Conservation (phyloP, 345 rosid species). For the Brassica cretica region DNA sequence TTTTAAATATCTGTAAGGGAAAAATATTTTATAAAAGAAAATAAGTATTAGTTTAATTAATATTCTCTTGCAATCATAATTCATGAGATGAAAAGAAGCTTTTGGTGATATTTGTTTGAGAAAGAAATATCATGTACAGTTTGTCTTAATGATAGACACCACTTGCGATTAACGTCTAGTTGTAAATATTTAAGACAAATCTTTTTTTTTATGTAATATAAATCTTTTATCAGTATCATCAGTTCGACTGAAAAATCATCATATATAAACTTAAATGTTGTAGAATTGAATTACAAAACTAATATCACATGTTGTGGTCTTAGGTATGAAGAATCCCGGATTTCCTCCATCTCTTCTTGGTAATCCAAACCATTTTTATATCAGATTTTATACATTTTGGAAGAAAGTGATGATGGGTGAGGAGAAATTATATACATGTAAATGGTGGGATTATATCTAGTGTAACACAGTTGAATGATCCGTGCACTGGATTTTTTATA, state of each 20-base stretch:
- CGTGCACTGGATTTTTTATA: not conserved
- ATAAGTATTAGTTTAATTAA: not conserved
- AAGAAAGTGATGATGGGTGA: not conserved
- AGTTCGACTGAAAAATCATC: not conserved
- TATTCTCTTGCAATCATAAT: conserved; percentile 27
- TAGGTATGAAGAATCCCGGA: not conserved
- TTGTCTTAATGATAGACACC: not conserved
- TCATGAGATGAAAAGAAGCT: conserved; percentile 25
- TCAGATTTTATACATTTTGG: not conserved
- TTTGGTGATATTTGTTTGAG: conserved; percentile 24
- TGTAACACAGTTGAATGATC: not conserved
- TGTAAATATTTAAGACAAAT: not conserved
- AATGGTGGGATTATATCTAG: not conserved
- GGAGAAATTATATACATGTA: not conserved
- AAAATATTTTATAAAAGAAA: not conserved
- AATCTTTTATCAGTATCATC: not conserved
- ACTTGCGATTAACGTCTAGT: not conserved
- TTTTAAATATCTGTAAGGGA: not conserved
- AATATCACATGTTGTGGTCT: not conserved
- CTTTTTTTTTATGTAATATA: not conserved
- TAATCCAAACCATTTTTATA: not conserved
- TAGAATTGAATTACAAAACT: not conserved
- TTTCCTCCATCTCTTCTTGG: not conserved
- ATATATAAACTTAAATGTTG: not conserved
- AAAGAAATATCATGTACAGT: conserved; percentile 24